Base-by-base conservation (phyloP, 768 basidiomycete genomes). In the Termitomyces sp. region DNA sequence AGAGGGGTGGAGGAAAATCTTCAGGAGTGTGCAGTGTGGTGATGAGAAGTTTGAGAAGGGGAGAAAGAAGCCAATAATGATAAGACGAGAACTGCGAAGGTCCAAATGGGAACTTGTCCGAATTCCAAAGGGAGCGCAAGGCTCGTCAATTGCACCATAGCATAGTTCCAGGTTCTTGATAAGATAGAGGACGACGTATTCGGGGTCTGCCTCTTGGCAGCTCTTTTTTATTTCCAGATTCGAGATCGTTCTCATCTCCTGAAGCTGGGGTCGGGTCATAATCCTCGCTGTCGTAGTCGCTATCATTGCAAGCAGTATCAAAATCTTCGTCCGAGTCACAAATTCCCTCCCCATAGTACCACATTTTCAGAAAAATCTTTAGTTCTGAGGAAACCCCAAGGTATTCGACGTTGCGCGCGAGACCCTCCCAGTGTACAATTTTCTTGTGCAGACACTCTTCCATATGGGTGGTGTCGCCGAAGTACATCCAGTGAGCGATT, bases 321-420 rank as follows among this genome's bases (percentile, higher is more conserved):
- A 2, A 17, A 27, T 27, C 35, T 50, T 41, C 50, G 29, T 32
- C 21, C 31, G n/a, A 53, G 14, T 71, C 71, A n/a, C 66, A 65
- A 38, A 4, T 70, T 68, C 17, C 19, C 8, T 54, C 55, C 34
- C 9, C 25, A 40, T 54, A 48, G 70, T 89, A 92, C 87, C 89
- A 95, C 56, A 76, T 78, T 0, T 87, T 84, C 47, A 94, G 76
- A 66, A 89, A 89, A 16, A 85, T 71, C 68, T 91, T 93, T 70
- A 95, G 84, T 43, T 89, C 86, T 17, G 83, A 73, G 52, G 83
- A 77, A 59, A 95, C 79, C 19, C 85, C 87, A 48, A 96, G 85
- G 66, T 92, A 95, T 67, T 95, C 92, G 67, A 89, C 92, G 69
- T 95, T 96, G 58, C 88, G 84, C 19, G 90, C 90, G 59, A 95